A percentile compares a stretch with the other conserved stretches of the same genome.
phyloP scores from a whole-genome alignment of 2,329 filamentous ascomycete genomes.

The Stagonosporopsis rhizophila region DNA sequence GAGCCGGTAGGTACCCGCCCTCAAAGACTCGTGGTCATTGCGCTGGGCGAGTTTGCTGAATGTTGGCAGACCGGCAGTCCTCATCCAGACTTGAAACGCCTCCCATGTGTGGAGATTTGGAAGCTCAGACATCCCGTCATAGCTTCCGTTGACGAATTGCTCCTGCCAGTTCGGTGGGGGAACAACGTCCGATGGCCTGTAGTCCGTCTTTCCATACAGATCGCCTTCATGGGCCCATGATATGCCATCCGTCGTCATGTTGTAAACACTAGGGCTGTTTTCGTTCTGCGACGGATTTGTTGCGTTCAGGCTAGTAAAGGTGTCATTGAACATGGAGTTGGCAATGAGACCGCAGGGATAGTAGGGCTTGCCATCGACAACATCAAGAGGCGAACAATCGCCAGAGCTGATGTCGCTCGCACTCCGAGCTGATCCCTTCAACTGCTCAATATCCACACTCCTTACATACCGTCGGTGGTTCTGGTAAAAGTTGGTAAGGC shows the following conservation, averaged over 20 bases:
- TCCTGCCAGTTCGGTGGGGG: slow-evolving; percentile 87
- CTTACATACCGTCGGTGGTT: slow-evolving; percentile 97
- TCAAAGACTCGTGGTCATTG: slow-evolving; percentile 76
- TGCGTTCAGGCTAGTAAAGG: slow-evolving; percentile 71
- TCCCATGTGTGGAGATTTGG: slow-evolving; percentile 79
- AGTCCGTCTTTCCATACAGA: slow-evolving; percentile 75
- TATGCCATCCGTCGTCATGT: slow-evolving; percentile 79
- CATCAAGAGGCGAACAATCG: slow-evolving; percentile 75
- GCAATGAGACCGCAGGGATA: slow-evolving; percentile 97
- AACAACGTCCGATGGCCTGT: slow-evolving; percentile 69
- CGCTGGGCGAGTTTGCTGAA: slow-evolving; percentile 93
- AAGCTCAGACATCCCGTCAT: slow-evolving; percentile 67
- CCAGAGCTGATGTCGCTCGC: slow-evolving; percentile 68
- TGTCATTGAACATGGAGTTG: slow-evolving; percentile 97
- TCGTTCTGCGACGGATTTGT: slow-evolving; percentile 59
- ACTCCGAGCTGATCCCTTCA: slow-evolving; percentile 73
- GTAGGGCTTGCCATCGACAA: slow-evolving; percentile 66
- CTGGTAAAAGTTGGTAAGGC: slow-evolving; percentile 97
- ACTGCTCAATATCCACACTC: slow-evolving; percentile 82
- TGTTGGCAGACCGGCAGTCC: slow-evolving; percentile 88
- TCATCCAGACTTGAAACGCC: slow-evolving; percentile 98
- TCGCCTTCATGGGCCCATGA: slow-evolving; percentile 85
- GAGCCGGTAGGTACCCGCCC: slow-evolving; percentile 75
- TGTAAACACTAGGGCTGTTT: slow-evolving; percentile 62
- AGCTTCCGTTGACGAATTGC: slow-evolving; percentile 71